Conservation (phyloP, 805 yeast species). For the Barnettozyma sucrosica region DNA sequence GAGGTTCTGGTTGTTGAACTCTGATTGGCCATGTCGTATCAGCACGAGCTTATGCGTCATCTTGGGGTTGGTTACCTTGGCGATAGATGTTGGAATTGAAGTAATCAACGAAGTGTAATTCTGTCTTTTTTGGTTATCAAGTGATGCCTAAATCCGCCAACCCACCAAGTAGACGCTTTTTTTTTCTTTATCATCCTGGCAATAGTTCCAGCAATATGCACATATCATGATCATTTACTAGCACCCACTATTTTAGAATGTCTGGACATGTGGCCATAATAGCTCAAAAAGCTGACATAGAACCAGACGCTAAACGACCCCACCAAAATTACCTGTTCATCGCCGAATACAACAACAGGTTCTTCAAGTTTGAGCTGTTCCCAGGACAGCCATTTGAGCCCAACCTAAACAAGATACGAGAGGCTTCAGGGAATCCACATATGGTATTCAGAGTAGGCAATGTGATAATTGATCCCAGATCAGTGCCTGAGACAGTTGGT, state of each 20-base stretch:
- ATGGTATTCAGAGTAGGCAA: background rate
- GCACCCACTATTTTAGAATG: background rate
- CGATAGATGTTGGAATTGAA: background rate
- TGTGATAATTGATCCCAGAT: background rate
- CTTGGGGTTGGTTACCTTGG: background rate
- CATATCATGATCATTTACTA: too few species aligned
- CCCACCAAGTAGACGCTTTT: too few species aligned
- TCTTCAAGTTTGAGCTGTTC: background rate
- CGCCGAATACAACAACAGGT: background rate
- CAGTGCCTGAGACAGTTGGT: background rate
- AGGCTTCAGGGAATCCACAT: background rate
- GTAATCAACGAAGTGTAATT: too few species aligned
- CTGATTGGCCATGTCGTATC: conserved; percentile 80
- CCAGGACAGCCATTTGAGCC: background rate
- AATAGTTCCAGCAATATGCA: too few species aligned
- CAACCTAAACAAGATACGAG: background rate
- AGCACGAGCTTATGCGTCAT: conserved; percentile 40
- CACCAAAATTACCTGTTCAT: background rate
- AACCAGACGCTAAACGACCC: background rate
- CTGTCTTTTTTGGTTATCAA: conserved; percentile 1
- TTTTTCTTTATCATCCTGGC: too few species aligned
- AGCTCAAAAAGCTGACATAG: background rate
- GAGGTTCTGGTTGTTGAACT: conserved; percentile 66
- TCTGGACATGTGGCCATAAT: background rate
- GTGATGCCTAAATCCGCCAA: too few species aligned